phyloP scores from a whole-genome alignment of 139 green algal genomes.

The Mesostigma viride region DNA sequence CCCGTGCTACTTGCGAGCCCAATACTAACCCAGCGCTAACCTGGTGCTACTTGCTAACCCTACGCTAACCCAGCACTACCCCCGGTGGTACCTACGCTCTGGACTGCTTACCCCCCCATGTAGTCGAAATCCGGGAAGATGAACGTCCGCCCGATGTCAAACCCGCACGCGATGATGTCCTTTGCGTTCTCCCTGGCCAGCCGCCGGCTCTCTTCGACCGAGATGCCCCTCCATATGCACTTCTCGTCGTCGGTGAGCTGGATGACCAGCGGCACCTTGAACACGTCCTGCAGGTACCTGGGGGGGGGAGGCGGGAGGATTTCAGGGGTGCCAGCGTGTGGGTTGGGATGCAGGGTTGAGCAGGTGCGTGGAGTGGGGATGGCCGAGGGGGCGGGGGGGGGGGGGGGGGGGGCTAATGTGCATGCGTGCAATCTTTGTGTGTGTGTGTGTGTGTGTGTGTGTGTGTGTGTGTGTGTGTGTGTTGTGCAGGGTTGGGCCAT shows the following conservation, averaged over 20 bases:
- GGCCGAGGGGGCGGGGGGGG: too few species aligned
- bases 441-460: too few species aligned
- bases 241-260: slow-evolving; percentile 92
- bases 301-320: too few species aligned
- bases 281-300: slow-evolving; percentile 63
- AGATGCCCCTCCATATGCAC: slow-evolving; percentile 64
- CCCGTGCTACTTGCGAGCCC: too few species aligned
- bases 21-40: too few species aligned
- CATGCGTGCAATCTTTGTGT: too few species aligned
- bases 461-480: too few species aligned
- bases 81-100: not conserved
- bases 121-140: slow-evolving; percentile 98
- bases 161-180: slow-evolving; percentile 98
- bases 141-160: slow-evolving; percentile 87
- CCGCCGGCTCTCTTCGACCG: slow-evolving; percentile 62
- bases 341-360: too few species aligned
- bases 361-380: too few species aligned
- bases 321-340: not conserved
- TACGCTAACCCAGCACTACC: slow-evolving; percentile 55
- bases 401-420: too few species aligned
- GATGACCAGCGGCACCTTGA: slow-evolving; percentile 93
- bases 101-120: slow-evolving; percentile 41
- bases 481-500: too few species aligned
- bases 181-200: slow-evolving; percentile 85
- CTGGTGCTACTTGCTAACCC: too few species aligned